Percentiles rank a stretch among this genome's conserved stretches.
Evolutionary conservation across 257 asterid genomes (phyloP).

Genomic region (Ocimum tenuiflorum): DNA sequence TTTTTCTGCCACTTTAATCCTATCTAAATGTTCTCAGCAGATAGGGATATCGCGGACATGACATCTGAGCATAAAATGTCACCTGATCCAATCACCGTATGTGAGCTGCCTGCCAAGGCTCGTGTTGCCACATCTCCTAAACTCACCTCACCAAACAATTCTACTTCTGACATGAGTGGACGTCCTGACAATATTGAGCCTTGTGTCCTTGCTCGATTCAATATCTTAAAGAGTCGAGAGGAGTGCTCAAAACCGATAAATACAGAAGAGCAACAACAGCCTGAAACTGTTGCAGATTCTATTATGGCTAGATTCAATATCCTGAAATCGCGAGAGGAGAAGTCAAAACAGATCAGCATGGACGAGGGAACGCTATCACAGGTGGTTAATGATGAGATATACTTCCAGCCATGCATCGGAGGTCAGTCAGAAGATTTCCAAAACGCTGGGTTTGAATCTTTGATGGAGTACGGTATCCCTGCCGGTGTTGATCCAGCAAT

Average conservation of each 20-base stretch:
- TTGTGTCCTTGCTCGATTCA: constrained; percentile 42
- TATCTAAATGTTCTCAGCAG: constrained; percentile 22
- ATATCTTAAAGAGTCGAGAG: constrained; percentile 42
- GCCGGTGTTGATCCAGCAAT: too few relatives aligned
- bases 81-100: constrained; percentile 14
- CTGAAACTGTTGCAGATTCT: constrained; percentile 23
- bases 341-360: background rate
- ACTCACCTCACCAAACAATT: constrained; percentile 7
- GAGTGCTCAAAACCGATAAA: constrained; percentile 17
- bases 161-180: constrained; percentile 17
- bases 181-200: constrained; percentile 35
- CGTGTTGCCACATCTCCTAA: background rate
- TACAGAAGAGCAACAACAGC: constrained; percentile 22
- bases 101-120: constrained; percentile 13
- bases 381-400: background rate
- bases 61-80: constrained; percentile 16
- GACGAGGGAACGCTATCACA: constrained; percentile 21
- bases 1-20: constrained; percentile 19
- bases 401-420: background rate
- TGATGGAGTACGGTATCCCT: too few relatives aligned
- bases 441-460: too few relatives aligned
- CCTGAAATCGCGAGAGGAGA: constrained; percentile 33
- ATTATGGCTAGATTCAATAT: constrained; percentile 40
- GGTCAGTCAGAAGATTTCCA: constrained; percentile 20
- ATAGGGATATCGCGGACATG: constrained; percentile 20